Base-by-base conservation (phyloP, 116 monocot species). In the Cymodocea nodosa region DNA sequence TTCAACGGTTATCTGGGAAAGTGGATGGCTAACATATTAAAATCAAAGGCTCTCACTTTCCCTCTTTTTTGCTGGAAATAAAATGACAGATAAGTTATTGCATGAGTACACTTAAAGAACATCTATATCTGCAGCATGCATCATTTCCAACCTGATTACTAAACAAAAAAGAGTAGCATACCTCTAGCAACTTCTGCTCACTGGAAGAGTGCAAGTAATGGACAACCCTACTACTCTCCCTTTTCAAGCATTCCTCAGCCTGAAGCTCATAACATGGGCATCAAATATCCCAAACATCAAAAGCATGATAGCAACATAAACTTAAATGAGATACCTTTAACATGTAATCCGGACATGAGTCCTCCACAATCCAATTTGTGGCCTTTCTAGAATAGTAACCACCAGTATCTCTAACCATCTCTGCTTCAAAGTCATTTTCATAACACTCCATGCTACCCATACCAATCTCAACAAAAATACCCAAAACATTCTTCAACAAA, bases 301-400 rank as follows among this genome's bases (percentile, higher is more conserved):
- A 18, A 62, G 39, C 30, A 62, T 12, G 19, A 65, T 23, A 49
- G 6, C 50, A 23, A 50, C 5, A 50, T 4, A 24, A 12, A n/a
- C 15, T 34, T 22, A 44, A 15, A 30, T 24, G 19, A 52, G 17
- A 30, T 75, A 88, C 88, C 81, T 93, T 93, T 61, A 88, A 62
- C 93, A 93, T 88, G 75, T 93, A 93, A 63, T 88, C 88, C 50
- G 93, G 93, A 66, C 81, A 93, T 52, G 93, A 85, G 76, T 93
- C 88, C 74, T 85, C 81, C 18, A 76, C 15, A 71, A 93, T 88
- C 85, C 88, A 88, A 17, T 48, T 77, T 75, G 85, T 72, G 68
- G 93, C 85, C 75, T 93, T 93, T 40, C 85, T 53, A 48, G 85
- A 88, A 75, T 92, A 92, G 64, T 87, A 92, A 6, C 74, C 74